Evolutionary conservation across 108 stramenopile species (phyloP).

Genomic region (Cyclostephanos tholiformis): DNA sequence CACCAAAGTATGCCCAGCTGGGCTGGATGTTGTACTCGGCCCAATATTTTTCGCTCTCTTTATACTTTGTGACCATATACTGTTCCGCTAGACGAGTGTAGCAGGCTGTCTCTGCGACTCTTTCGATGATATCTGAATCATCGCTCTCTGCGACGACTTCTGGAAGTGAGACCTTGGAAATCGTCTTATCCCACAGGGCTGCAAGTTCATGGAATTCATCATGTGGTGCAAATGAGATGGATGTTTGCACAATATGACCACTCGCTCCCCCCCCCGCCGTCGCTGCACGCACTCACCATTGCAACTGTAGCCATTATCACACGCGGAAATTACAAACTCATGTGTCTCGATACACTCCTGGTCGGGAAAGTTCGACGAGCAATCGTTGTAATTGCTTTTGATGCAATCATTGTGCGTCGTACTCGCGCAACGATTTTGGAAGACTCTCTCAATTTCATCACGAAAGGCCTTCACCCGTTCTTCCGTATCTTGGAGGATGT

Average conservation of each 20-base stretch:
- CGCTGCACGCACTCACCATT: neutral
- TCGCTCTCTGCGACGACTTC: slow-evolving; percentile 7
- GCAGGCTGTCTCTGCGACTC: slow-evolving; percentile 24
- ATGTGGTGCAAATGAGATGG: neutral
- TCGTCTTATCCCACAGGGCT: slow-evolving; percentile 19
- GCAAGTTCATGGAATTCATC: neutral
- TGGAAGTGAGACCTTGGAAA: slow-evolving; percentile 12
- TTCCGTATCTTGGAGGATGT: slow-evolving; percentile 9
- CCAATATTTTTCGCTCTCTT: slow-evolving; percentile 21
- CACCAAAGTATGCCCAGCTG: slow-evolving; percentile 43
- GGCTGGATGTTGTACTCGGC: slow-evolving; percentile 7
- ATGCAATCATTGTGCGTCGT: slow-evolving; percentile 18
- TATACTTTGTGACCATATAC: slow-evolving; percentile 23
- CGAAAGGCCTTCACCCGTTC: slow-evolving; percentile 12
- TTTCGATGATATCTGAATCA: neutral
- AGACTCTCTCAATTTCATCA: slow-evolving; percentile 25
- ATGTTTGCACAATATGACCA: neutral
- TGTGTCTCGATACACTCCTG: slow-evolving; percentile 16
- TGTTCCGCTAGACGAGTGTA: slow-evolving; percentile 25
- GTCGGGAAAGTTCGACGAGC: slow-evolving; percentile 16
- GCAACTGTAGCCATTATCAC: slow-evolving; percentile 7
- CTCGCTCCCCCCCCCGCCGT: neutral
- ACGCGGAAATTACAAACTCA: slow-evolving; percentile 1
- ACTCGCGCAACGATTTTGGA: slow-evolving; percentile 3
- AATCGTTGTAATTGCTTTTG: slow-evolving; percentile 8